Evolutionary conservation across 768 basidiomycete genomes (phyloP).

Genomic region (Coprinopsis sp.): DNA sequence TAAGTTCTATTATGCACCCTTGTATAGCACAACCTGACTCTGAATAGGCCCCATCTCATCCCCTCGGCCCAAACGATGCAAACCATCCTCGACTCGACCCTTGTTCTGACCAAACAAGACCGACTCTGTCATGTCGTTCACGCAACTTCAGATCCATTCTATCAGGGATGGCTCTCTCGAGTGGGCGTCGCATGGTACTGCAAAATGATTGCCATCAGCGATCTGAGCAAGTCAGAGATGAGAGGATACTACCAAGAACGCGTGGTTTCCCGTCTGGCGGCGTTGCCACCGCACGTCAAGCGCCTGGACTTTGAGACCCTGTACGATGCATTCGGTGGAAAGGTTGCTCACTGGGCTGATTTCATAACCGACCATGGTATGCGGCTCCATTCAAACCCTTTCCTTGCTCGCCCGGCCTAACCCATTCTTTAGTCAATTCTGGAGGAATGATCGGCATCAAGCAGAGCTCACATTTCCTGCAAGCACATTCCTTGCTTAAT

Average conservation of each 20-base stretch:
- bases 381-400: slow-evolving; percentile 15
- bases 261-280: slow-evolving; percentile 59
- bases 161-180: slow-evolving; percentile 78
- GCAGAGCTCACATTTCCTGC: slow-evolving; percentile 78
- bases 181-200: slow-evolving; percentile 80
- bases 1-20: slow-evolving; percentile 26
- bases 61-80: slow-evolving; percentile 81
- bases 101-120: slow-evolving; percentile 85
- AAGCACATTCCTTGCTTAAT: slow-evolving; percentile 79
- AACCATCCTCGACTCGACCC: slow-evolving; percentile 77
- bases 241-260: slow-evolving; percentile 60
- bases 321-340: slow-evolving; percentile 80
- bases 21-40: neutral
- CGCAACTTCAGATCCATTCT: slow-evolving; percentile 80
- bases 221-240: slow-evolving; percentile 71
- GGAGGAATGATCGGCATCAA: slow-evolving; percentile 69
- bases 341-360: slow-evolving; percentile 79
- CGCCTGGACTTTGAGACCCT: slow-evolving; percentile 66
- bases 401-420: neutral
- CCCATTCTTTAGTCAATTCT: slow-evolving; percentile 53
- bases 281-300: slow-evolving; percentile 8
- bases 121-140: slow-evolving; percentile 80
- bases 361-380: slow-evolving; percentile 70
- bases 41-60: slow-evolving; percentile 60
- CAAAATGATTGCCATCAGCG: slow-evolving; percentile 80